Base-by-base conservation (phyloP, 2,329 filamentous ascomycete genomes). In the Neopestalotiopsis rosae region DNA sequence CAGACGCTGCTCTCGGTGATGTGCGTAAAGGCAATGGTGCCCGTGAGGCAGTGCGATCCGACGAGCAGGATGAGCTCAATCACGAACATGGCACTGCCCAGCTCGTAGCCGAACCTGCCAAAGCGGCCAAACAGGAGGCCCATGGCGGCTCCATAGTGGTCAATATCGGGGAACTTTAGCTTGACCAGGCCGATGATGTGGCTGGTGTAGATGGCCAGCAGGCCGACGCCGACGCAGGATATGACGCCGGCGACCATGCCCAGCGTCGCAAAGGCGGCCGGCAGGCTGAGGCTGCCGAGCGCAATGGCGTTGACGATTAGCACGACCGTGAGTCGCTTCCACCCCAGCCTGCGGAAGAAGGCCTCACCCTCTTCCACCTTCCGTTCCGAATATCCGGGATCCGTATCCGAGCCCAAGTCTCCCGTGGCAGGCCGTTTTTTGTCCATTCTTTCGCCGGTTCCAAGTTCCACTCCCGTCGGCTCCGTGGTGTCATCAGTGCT, bases 11-110 rank as follows among this genome's bases (percentile, higher is more conserved):
- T 84, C 20, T 84, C 76, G 2, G 88, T 88, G 69, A 91, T 80
- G 14, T 84, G 86, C 71, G 90, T 89, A 79, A 91, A 84, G 69
- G 88, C 88, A 72, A 91, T 87, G 28, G 83, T 84, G 74, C 90
- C 90, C 1, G 88, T 89, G 65, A 91, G 80, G 38, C 90, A 81
- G 75, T 92, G 90, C 57, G 88, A 89, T 5, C 85, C 88, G 82
- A 90, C 89, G 75, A 90, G 85, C 79, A 91, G 91, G 20, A 89
- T 77, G 30, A 91, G 79, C 74, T 90, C 87, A 61, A 90, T 76
- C 9, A 85, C 80, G 73, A 89, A 87, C 30, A 83, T 86, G 40
- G 80, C 75, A 7, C 87, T 87, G 68, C 89, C 79, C 42, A 91
- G 69, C 72, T 89, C 86, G 59, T 86, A 83, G 5, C 45, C 45